These are phyloP conservation scores for Bipolaris zeicola DNA, from an alignment of 2,329 filamentous ascomycete species.

Conservation along the genomic window DNA sequence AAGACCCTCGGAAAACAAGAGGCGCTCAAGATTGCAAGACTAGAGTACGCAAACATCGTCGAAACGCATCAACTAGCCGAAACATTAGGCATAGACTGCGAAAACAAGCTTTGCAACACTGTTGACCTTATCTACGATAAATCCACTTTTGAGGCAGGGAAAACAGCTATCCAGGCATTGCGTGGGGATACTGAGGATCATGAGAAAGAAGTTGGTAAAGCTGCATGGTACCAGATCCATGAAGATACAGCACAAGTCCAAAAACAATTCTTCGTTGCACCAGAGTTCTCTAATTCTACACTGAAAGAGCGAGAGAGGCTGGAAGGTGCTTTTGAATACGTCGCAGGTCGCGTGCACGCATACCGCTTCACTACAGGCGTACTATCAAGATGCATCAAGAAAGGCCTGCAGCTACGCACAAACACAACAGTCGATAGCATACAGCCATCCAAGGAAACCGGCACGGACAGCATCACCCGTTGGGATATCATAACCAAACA, in stretches of 20 bases:
- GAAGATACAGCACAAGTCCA: slow-evolving; percentile 15
- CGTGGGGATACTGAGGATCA: slow-evolving; percentile 27
- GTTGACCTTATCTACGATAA: slow-evolving; percentile 64
- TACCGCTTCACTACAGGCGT: slow-evolving; percentile 41
- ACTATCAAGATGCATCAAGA: slow-evolving; percentile 31
- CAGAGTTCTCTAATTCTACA: slow-evolving; percentile 25
- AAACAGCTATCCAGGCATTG: slow-evolving; percentile 31
- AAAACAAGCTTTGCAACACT: slow-evolving; percentile 59
- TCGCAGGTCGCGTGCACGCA: slow-evolving; percentile 40
- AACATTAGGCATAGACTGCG: slow-evolving; percentile 52
- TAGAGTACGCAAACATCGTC: slow-evolving; percentile 55
- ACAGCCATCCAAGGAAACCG: slow-evolving; percentile 1
- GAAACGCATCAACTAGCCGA: slow-evolving; percentile 62
- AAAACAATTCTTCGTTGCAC: slow-evolving; percentile 26
- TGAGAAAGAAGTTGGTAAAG: slow-evolving; percentile 29
- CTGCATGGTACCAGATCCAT: slow-evolving; percentile 40
- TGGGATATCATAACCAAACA: slow-evolving; percentile 32
- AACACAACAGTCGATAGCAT: slow-evolving; percentile 37
- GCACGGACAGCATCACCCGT: background rate
- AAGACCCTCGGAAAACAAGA: slow-evolving; percentile 54
- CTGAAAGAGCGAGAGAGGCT: slow-evolving; percentile 26
- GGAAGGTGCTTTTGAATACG: slow-evolving; percentile 39
- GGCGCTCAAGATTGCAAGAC: slow-evolving; percentile 53
- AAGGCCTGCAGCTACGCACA: slow-evolving; percentile 36
- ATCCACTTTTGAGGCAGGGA: slow-evolving; percentile 36